A percentile compares a stretch with the other conserved stretches of the same genome.
phyloP scores from a whole-genome alignment of 1,284 basidiomycete genomes.

The Ganoderma meredithae region DNA sequence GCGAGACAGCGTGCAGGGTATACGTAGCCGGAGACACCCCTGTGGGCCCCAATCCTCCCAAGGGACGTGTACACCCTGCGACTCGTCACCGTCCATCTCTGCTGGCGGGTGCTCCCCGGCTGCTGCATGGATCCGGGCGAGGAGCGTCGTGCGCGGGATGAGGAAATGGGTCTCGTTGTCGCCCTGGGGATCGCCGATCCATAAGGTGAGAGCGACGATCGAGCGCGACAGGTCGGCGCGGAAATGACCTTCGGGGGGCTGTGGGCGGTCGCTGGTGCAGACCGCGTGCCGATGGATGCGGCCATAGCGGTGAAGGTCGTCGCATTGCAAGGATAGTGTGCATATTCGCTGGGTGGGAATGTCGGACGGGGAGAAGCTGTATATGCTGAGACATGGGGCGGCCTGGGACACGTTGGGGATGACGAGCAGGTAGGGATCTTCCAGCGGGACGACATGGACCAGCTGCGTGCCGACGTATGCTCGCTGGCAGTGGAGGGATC shows the following conservation, averaged over 20 bases:
- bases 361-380: no score
- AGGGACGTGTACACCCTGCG: not conserved
- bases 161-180: not conserved
- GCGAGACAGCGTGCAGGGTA: not conserved
- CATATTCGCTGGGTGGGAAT: no score
- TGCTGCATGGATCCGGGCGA: not conserved
- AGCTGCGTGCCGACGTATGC: not conserved
- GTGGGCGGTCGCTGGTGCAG: not conserved
- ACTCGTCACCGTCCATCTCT: not conserved
- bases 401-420: no score
- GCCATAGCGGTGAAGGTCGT: no score
- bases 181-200: not conserved
- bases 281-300: not conserved
- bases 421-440: not conserved
- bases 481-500: no score
- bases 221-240: not conserved
- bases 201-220: not conserved
- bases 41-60: not conserved
- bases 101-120: no score
- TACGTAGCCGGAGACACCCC: not conserved
- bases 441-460: not conserved
- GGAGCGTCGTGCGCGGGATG: not conserved
- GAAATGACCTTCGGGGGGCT: not conserved
- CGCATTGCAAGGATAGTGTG: not conserved
- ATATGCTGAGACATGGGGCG: no score